These are phyloP conservation scores for Punica granatum DNA, from an alignment of 345 rosid genomes.

Conservation along the genomic window DNA sequence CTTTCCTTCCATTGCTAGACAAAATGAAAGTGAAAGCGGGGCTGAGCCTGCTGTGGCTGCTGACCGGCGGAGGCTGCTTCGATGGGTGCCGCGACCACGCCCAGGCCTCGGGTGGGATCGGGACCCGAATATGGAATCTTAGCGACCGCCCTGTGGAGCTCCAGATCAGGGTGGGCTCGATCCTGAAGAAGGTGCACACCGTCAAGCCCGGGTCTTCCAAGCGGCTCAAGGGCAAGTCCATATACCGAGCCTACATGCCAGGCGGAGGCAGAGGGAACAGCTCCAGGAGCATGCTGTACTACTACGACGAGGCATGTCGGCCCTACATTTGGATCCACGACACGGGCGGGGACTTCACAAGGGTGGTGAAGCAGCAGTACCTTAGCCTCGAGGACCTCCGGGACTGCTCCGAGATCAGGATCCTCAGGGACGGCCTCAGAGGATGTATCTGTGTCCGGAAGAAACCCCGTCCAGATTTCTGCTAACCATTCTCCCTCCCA, in stretches of 20 bases:
- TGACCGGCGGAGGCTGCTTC: constrained; percentile 46
- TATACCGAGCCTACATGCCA: constrained; percentile 63
- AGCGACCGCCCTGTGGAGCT: constrained; percentile 68
- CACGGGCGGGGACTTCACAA: constrained; percentile 54
- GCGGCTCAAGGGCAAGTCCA: constrained; percentile 60
- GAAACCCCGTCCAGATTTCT: constrained; percentile 63
- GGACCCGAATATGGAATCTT: constrained; percentile 67
- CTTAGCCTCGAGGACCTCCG: constrained; percentile 75
- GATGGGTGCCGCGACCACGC: constrained; percentile 66
- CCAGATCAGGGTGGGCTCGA: constrained; percentile 76
- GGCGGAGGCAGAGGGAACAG: constrained; percentile 20
- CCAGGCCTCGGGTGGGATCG: constrained; percentile 33
- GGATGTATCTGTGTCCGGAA: constrained; percentile 71
- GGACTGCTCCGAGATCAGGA: constrained; percentile 72
- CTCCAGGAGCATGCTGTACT: constrained; percentile 55
- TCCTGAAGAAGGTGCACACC: constrained; percentile 67
- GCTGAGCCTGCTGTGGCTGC: constrained; percentile 18
- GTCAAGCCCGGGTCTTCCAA: constrained; percentile 81
- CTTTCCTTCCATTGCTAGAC: background rate
- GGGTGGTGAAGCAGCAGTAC: constrained; percentile 89
- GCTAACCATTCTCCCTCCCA: constrained; percentile 15
- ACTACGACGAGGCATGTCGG: constrained; percentile 63
- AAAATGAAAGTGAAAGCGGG: background rate
- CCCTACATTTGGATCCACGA: constrained; percentile 89
- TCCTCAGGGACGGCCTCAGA: constrained; percentile 56